Conservation (phyloP, 208 protist genomes). For the Trypanosoma vivax region DNA sequence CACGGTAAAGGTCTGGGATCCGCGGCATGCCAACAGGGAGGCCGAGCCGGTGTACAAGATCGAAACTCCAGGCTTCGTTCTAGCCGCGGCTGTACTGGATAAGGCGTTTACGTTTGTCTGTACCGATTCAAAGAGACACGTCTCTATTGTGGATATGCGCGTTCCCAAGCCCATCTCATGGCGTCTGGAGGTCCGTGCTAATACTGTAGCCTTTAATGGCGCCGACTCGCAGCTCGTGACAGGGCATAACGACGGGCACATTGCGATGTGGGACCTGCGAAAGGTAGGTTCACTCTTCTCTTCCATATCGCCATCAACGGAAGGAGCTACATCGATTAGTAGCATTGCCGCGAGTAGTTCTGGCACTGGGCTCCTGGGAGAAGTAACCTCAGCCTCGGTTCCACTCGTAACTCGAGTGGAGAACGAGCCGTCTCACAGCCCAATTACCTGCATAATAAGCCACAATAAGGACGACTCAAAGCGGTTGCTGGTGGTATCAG, state of each 20-base stretch:
- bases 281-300: conserved; percentile 44
- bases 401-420: conserved; percentile 27
- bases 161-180: conserved; percentile 42
- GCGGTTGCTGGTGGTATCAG: conserved; percentile 63
- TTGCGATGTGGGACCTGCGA: conserved; percentile 83
- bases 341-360: neutral
- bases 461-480: conserved; percentile 63
- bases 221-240: conserved; percentile 52
- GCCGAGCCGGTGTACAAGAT: conserved; percentile 47
- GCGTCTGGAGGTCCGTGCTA: conserved; percentile 67
- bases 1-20: conserved; percentile 83
- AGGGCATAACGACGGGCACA: conserved; percentile 70
- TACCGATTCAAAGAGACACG: conserved; percentile 59
- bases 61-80: conserved; percentile 60
- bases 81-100: conserved; percentile 60
- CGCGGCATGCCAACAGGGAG: conserved; percentile 26
- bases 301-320: conserved; percentile 16
- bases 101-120: conserved; percentile 74
- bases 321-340: conserved; percentile 3
- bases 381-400: conserved; percentile 16
- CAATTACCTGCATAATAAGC: conserved; percentile 59
- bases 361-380: neutral
- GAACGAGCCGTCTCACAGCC: conserved; percentile 69
- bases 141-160: conserved; percentile 67
- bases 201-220: conserved; percentile 68